Evolutionary conservation across 164 flowering plant species (phyloP).

Genomic region (Cinnamomum chago): DNA sequence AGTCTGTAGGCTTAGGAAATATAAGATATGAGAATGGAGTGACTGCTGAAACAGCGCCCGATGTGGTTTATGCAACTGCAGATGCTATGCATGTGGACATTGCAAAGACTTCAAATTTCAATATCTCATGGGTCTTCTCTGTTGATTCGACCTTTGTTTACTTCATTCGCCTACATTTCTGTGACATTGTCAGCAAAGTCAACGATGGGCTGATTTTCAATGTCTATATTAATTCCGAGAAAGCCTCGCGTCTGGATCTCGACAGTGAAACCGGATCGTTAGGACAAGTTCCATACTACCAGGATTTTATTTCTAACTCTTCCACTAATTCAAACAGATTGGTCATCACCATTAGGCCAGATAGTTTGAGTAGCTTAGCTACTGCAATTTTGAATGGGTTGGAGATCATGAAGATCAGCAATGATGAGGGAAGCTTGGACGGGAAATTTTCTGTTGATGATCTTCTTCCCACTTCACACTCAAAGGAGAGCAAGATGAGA

Average conservation of each 20-base stretch:
- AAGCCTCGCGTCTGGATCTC: conserved; percentile 56
- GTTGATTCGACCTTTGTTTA: conserved; percentile 69
- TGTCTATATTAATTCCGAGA: conserved; percentile 46
- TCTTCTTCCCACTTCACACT: conserved; percentile 35
- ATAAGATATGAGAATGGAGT: conserved; percentile 33
- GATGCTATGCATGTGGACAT: conserved; percentile 61
- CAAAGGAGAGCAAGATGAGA: conserved; percentile 35
- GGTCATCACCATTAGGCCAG: conserved; percentile 83
- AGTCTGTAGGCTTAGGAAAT: conserved; percentile 12
- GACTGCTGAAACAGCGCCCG: conserved; percentile 70
- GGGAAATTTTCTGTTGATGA: conserved; percentile 48
- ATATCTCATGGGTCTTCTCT: conserved; percentile 78
- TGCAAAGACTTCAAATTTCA: conserved; percentile 53
- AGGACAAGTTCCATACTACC: conserved; percentile 53
- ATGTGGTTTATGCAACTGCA: conserved; percentile 81
- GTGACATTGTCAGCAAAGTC: conserved; percentile 70
- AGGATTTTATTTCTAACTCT: conserved; percentile 62
- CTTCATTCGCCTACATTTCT: conserved; percentile 75
- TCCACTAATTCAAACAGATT: conserved; percentile 36
- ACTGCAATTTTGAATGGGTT: conserved; percentile 80
- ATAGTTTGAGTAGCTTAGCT: conserved; percentile 33
- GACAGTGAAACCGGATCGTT: conserved; percentile 39
- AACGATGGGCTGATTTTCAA: conserved; percentile 60
- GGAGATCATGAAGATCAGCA: conserved; percentile 89
- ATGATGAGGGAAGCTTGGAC: conserved; percentile 58